These are phyloP conservation scores for Paramarasmius palmivorus DNA, from an alignment of 1,284 basidiomycete genomes.

Conservation along the genomic window DNA sequence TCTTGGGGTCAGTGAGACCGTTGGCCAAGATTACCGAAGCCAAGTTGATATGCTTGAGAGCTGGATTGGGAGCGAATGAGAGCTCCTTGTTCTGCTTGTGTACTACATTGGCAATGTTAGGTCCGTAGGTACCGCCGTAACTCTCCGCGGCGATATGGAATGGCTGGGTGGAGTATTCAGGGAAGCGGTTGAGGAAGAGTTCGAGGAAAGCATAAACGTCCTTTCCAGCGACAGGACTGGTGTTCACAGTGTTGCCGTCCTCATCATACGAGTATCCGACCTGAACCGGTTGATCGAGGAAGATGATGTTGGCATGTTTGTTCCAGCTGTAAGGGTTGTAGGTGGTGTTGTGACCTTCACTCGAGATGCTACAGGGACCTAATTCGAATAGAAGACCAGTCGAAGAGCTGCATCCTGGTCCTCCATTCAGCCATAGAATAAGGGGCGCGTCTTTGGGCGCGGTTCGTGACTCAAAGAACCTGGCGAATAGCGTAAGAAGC, in stretches of 20 bases:
- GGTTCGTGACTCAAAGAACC: constrained; percentile 84
- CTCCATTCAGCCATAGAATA: constrained; percentile 89
- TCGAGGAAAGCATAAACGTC: constrained; percentile 92
- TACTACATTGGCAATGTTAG: constrained; percentile 78
- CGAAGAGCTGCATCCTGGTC: constrained; percentile 78
- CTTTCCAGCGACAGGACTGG: constrained; percentile 70
- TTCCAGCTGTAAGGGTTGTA: constrained; percentile 83
- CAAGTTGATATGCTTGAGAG: constrained; percentile 68
- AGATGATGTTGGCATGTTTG: constrained; percentile 54
- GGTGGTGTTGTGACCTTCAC: constrained; percentile 71
- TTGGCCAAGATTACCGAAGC: constrained; percentile 81
- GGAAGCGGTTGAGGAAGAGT: constrained; percentile 77
- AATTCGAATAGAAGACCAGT: constrained; percentile 86
- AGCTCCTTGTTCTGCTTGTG: constrained; percentile 71
- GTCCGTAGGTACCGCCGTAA: constrained; percentile 82
- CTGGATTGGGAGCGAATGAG: constrained; percentile 36
- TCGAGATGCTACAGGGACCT: constrained; percentile 76
- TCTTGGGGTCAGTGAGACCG: constrained; percentile 77
- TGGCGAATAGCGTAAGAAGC: constrained; percentile 23
- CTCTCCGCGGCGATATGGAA: constrained; percentile 79
- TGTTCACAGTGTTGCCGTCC: constrained; percentile 70
- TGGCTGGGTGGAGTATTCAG: constrained; percentile 63
- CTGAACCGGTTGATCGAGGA: constrained; percentile 87
- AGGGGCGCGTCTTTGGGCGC: constrained; percentile 78
- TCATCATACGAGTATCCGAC: constrained; percentile 89